Evolutionary conservation across 257 asterid species (phyloP).

Genomic region (Gentiana dahurica): DNA sequence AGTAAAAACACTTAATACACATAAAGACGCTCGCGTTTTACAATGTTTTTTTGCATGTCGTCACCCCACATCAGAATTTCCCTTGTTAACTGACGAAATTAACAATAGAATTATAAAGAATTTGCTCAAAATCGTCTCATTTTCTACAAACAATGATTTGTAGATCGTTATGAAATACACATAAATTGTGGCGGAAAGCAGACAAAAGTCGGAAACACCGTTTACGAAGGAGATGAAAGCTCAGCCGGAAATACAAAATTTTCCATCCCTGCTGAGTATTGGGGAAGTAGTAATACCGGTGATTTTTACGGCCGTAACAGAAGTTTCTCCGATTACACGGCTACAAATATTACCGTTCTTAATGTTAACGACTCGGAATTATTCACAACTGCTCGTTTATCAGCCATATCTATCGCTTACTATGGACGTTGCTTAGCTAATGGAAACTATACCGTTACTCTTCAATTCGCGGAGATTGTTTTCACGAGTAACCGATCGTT

Average conservation of each 20-base stretch:
- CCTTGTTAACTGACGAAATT: too few species aligned
- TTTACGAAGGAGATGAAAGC: slow-evolving; percentile 31
- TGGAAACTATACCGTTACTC: slow-evolving; percentile 53
- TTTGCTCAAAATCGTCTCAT: too few species aligned
- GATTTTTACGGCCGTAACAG: slow-evolving; percentile 17
- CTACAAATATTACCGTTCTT: slow-evolving; percentile 30
- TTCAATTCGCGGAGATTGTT: slow-evolving; percentile 54
- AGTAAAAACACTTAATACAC: too few species aligned
- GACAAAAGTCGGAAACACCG: slow-evolving; percentile 15
- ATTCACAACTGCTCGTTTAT: slow-evolving; percentile 38
- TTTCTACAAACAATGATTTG: background rate
- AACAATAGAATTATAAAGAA: too few species aligned
- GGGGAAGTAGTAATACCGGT: slow-evolving; percentile 59
- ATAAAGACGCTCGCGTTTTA: too few species aligned
- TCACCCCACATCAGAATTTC: too few species aligned
- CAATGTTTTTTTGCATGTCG: too few species aligned
- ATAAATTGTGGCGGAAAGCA: slow-evolving; percentile 46
- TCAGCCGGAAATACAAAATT: slow-evolving; percentile 32
- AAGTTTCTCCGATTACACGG: slow-evolving; percentile 12
- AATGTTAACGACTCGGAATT: slow-evolving; percentile 25
- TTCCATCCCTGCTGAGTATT: slow-evolving; percentile 10
- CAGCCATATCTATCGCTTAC: slow-evolving; percentile 47
- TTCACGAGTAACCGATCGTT: slow-evolving; percentile 36
- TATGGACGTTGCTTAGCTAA: slow-evolving; percentile 56
- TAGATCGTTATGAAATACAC: slow-evolving; percentile 37